Evolutionary conservation across 163 green algal genomes (phyloP), one percentile per base, ranked within the genome.

Genomic region (Chlorella variabilis): DNA sequence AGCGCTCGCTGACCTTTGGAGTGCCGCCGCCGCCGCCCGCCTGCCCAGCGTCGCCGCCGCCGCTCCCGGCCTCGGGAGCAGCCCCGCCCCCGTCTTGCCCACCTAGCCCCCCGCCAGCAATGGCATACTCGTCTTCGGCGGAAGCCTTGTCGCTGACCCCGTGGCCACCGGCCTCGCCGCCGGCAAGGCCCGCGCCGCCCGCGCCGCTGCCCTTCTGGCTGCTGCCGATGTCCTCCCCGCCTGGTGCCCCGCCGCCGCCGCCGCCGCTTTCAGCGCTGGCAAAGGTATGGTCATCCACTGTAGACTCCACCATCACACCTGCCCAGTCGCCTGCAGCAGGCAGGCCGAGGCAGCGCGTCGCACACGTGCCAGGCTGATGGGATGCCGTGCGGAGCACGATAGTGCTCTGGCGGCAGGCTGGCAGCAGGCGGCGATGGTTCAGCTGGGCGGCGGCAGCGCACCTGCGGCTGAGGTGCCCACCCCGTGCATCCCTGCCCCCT

Each of bases 271-370:
- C n/a, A 0, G 4, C 3, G 58, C 13, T n/a, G n/a, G n/a, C 58
- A 25, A 33, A 68, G 29, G 59, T 31, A 11, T 33, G 4, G 17
- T 78, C 71, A 3, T 63, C 54, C 23, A 25, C 71, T 0, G 71
- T 51, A 9, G 71, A 78, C 51, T 78, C 33, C 23, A 78, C 71
- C 71, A 68, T 78, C 29, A 78, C 51, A n/a, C 71, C 71, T 3
- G 51, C 71, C 51, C 71, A 78, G 51, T 78, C 71, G n/a, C 71
- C 70, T 65, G 42, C 48, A 42, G 31, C 4, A 29, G 29, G 34
- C 45, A 33, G 0, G 5, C 15, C 41, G 7, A 39, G 6, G 66
- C 7, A 36, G 33, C 25, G 27, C 48, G 70, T 11, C 23, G 45
- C 31, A n/a, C n/a, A n/a, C n/a, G n/a, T n/a, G n/a, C n/a, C n/a